phyloP scores from a whole-genome alignment of 2,329 filamentous ascomycete genomes.

The Dothideomycetidae sp. region DNA sequence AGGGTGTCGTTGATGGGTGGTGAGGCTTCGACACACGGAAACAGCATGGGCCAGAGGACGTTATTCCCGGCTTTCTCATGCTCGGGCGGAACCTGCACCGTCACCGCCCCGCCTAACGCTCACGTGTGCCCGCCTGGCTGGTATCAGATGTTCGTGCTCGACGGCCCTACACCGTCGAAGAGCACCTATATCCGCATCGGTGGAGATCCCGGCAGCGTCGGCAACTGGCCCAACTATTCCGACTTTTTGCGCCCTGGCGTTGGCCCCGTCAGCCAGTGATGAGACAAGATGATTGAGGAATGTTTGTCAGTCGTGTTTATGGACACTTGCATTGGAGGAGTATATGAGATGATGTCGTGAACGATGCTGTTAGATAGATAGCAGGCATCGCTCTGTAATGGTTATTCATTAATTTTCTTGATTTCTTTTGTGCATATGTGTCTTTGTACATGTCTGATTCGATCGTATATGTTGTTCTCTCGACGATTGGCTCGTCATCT shows the following conservation, averaged over 20 bases:
- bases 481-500: no score
- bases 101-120: conserved; percentile 40
- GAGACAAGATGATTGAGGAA: no score
- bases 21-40: conserved; percentile 44
- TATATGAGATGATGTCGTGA: no score
- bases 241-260: neutral
- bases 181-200: neutral
- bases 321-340: no score
- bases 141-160: conserved; percentile 45
- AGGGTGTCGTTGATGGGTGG: conserved; percentile 43
- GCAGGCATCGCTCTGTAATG: no score
- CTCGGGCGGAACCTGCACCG: conserved; percentile 35
- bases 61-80: conserved; percentile 37
- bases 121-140: conserved; percentile 45
- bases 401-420: no score
- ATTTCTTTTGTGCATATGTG: no score
- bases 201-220: neutral
- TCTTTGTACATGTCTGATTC: no score
- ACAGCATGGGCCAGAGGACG: conserved; percentile 49
- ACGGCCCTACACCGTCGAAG: conserved; percentile 16
- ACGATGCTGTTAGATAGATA: no score
- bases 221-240: neutral
- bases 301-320: no score
- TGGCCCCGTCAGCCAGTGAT: neutral
- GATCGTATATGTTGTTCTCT: no score